Evolutionary conservation across 2,329 filamentous ascomycete genomes (phyloP), one percentile per base, ranked within the genome.

Genomic region (Ceratocystis lukuohia): DNA sequence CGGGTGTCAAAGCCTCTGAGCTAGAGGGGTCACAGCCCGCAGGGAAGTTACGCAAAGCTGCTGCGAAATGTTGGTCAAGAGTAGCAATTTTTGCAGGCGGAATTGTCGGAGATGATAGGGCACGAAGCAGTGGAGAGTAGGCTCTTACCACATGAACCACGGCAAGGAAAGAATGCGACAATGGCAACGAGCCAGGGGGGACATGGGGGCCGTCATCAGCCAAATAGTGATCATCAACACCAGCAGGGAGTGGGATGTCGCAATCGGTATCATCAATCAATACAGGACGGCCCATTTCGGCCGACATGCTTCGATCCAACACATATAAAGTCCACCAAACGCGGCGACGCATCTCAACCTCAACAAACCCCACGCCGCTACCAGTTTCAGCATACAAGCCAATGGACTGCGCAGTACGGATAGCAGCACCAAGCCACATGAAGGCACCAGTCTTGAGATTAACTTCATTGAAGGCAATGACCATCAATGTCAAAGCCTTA

Each of bases 311-410:
- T 69, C 91, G 85, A 76, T 99, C 94, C 77, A 92, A 85, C 57
- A 91, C 84, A 75, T 97, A 97, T 66, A 96, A 84, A 15, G 89
- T 85, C 91, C 94, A 99, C 93, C 93, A 99, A 1, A 94, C 84
- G 66, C 92, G 82, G 68, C 89, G 85, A 65, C 92, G 85, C 84
- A 93, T 91, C 75, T 97, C 93, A 10, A 84, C 84, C 71, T 96
- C 91, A 15, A 96, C 79, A 25, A 68, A 65, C 0, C 85, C 80
- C 1, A 88, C 82, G 81, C 87, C 91, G 0, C 86, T 81, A 0
- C 87, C 87, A 1, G 84, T 83, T 71, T 96, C 89, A 5, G 83
- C 78, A 71, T 96, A 87, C 8, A 97, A 79, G 0, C 89, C 89
- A 59, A 96, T 80, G 70, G 94, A 89, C 73, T 97, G 93, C 0